Conservation (phyloP, 139 green algal species). For the Diplosphaera chodatii region DNA sequence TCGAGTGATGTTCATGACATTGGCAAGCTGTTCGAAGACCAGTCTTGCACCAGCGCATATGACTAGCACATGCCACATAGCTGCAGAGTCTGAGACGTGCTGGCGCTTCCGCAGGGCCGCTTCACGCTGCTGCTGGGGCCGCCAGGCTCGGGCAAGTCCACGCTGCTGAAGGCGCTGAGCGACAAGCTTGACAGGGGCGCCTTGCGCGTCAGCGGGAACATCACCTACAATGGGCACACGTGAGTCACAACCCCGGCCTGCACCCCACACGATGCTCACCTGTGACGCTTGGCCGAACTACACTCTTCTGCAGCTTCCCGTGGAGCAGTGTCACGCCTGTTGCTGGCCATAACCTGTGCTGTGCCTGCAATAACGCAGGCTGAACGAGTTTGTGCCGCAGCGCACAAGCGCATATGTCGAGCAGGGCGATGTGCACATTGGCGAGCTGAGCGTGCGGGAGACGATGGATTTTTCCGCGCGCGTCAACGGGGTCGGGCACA, state of each 20-base stretch:
- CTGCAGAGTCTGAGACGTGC: too few species aligned
- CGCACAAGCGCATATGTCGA: constrained; percentile 38
- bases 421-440: constrained; percentile 44
- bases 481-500: constrained; percentile 15
- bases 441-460: constrained; percentile 43
- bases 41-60: too few species aligned
- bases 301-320: too few species aligned
- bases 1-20: too few species aligned
- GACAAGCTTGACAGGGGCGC: constrained; percentile 12
- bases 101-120: constrained; percentile 11
- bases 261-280: too few species aligned
- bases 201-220: constrained; percentile 17
- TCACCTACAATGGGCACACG: constrained; percentile 53
- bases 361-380: background rate
- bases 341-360: too few species aligned
- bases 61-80: too few species aligned
- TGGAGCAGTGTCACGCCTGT: too few species aligned
- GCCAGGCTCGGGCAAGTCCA: constrained; percentile 38
- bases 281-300: too few species aligned
- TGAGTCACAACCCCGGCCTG: too few species aligned
- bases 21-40: too few species aligned
- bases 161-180: constrained; percentile 34
- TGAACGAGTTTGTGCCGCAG: constrained; percentile 27
- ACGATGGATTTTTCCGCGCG: constrained; percentile 41
- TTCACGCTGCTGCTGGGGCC: constrained; percentile 53